These are phyloP conservation scores for Parmelia sp. DNA, from an alignment of 495 filamentous ascomycete genomes.

Conservation along the genomic window DNA sequence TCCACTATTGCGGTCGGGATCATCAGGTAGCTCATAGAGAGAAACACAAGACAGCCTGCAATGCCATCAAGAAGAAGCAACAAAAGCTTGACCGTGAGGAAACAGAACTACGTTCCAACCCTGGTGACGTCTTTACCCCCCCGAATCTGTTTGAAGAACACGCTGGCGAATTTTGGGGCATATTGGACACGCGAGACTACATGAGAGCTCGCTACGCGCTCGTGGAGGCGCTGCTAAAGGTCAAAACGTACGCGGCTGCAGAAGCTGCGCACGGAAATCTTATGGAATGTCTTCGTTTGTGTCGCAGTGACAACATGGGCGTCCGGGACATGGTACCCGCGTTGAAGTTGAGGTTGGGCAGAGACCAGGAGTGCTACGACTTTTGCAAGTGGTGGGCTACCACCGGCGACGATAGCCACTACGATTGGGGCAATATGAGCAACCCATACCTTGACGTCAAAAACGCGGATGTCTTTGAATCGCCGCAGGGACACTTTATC, in stretches of 20 bases:
- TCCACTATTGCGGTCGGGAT: constrained; percentile 41
- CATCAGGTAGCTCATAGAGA: constrained; percentile 39
- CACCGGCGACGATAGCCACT: constrained; percentile 23
- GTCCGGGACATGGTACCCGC: constrained; percentile 37
- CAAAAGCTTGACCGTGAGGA: constrained; percentile 28
- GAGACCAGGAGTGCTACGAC: constrained; percentile 51
- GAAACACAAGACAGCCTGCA: constrained; percentile 41
- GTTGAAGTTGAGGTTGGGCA: constrained; percentile 40
- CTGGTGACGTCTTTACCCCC: constrained; percentile 26
- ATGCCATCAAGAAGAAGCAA: constrained; percentile 29
- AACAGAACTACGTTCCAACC: constrained; percentile 30
- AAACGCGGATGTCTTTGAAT: constrained; percentile 30
- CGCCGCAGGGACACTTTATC: constrained; percentile 17
- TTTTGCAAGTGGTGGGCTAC: constrained; percentile 46
- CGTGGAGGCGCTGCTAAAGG: constrained; percentile 28
- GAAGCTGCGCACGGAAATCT: constrained; percentile 33
- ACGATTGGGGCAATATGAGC: constrained; percentile 37
- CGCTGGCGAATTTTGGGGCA: constrained; percentile 38
- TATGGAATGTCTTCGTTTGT: constrained; percentile 37
- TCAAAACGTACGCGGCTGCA: constrained; percentile 35
- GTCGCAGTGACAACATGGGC: constrained; percentile 43
- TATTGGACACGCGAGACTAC: constrained; percentile 37
- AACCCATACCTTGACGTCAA: constrained; percentile 30
- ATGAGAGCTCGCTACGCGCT: constrained; percentile 36
- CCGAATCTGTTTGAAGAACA: constrained; percentile 34